Percentiles rank a stretch among this genome's conserved stretches.
Conservation (phyloP, 352 stramenopile genomes). For the Phytophthora niederhauseri region DNA sequence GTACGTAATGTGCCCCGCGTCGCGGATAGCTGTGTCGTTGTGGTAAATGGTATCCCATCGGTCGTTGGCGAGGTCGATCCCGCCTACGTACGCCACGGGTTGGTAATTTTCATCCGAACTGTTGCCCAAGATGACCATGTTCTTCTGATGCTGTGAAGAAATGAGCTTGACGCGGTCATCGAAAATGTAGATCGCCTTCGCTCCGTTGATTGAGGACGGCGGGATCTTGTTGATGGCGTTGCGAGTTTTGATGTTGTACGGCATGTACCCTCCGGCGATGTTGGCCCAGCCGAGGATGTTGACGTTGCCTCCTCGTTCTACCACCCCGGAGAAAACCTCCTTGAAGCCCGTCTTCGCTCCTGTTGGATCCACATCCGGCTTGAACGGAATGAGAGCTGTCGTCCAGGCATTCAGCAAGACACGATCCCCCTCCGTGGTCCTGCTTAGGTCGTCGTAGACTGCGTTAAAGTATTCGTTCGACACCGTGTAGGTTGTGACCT, state of each 20-base stretch:
- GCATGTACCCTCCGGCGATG: constrained; percentile 39
- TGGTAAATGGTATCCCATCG: constrained; percentile 65
- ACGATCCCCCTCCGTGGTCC: constrained; percentile 22
- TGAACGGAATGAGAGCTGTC: constrained; percentile 47
- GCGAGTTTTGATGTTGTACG: constrained; percentile 42
- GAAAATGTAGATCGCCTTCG: constrained; percentile 42
- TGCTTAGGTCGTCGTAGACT: constrained; percentile 45
- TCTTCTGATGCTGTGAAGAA: constrained; percentile 61
- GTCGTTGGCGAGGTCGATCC: constrained; percentile 52
- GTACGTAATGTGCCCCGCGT: constrained; percentile 35
- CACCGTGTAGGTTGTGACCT: constrained; percentile 44
- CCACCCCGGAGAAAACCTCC: constrained; percentile 36
- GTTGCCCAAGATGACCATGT: constrained; percentile 32
- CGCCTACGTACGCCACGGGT: constrained; percentile 52
- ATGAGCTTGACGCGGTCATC: constrained; percentile 49
- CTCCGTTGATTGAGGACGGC: constrained; percentile 23
- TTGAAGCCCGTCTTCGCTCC: constrained; percentile 38
- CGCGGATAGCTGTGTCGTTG: constrained; percentile 45
- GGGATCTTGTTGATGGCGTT: constrained; percentile 47
- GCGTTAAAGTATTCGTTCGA: constrained; percentile 49
- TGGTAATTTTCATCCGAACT: constrained; percentile 9
- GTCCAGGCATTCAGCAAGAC: constrained; percentile 53
- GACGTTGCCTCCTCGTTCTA: constrained; percentile 42
- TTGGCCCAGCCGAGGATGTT: constrained; percentile 54
- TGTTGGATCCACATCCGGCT: constrained; percentile 31